Percentiles rank a stretch among this genome's conserved stretches.
These are phyloP conservation scores for Volvox africanus DNA, from an alignment of 139 green algal species.

Conservation along the genomic window DNA sequence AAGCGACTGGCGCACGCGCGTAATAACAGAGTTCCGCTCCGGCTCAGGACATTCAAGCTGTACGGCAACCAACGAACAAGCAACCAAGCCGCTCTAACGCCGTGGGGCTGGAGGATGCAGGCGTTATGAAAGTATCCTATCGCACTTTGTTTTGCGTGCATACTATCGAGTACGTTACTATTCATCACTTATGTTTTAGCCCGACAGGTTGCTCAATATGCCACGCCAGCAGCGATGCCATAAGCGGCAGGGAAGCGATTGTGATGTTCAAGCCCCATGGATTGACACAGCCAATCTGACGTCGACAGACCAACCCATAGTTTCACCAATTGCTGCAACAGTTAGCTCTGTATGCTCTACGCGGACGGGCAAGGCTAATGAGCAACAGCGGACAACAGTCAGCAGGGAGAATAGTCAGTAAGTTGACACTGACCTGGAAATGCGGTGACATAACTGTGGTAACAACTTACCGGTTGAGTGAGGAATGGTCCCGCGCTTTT, in stretches of 20 bases:
- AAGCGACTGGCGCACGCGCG: too few species aligned
- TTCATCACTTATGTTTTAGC: too few species aligned
- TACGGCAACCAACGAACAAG: too few species aligned
- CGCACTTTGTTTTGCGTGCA: too few species aligned
- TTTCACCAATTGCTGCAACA: neutral
- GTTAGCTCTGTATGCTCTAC: neutral
- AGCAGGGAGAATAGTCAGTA: constrained; percentile 19
- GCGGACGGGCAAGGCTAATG: constrained; percentile 7
- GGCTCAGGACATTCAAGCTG: too few species aligned
- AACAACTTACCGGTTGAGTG: neutral
- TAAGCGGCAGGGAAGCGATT: constrained; percentile 1
- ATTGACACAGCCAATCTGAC: constrained; percentile 9
- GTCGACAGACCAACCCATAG: constrained; percentile 6
- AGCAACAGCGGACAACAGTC: constrained; percentile 4
- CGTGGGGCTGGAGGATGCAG: too few species aligned
- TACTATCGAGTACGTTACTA: too few species aligned
- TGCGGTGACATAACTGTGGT: neutral
- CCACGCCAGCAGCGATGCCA: neutral
- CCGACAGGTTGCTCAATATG: too few species aligned
- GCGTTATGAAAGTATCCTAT: too few species aligned
- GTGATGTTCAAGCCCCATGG: constrained; percentile 19
- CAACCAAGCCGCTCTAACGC: too few species aligned
- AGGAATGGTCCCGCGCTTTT: neutral
- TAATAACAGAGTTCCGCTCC: too few species aligned
- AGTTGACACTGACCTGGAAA: neutral